Conservation (phyloP, 129 eudicot species). For the Solidago caesia region DNA sequence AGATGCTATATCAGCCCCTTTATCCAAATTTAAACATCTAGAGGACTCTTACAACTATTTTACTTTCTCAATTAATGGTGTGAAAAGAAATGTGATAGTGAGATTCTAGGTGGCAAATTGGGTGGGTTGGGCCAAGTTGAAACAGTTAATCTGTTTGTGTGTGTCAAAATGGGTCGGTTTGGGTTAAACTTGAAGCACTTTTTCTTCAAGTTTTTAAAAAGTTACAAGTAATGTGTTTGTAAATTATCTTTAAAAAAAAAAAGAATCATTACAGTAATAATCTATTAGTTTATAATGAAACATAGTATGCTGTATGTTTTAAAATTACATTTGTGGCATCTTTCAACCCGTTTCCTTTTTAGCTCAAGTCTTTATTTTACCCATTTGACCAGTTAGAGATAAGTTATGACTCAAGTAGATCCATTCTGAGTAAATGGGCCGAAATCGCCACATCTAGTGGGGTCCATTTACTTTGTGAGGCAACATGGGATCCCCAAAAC, state of each 20-base stretch:
- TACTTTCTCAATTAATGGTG: constrained; percentile 19
- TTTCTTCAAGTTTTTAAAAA: neutral
- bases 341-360: neutral
- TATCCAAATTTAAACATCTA: neutral
- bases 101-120: constrained; percentile 2
- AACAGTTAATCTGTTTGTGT: neutral
- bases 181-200: neutral
- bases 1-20: constrained; percentile 4
- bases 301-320: neutral
- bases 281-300: neutral
- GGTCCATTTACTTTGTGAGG: constrained; percentile 2
- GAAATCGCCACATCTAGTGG: constrained; percentile 5
- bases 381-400: neutral
- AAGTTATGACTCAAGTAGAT: neutral
- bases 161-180: neutral
- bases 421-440: neutral
- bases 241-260: neutral
- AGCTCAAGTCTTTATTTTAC: neutral
- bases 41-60: constrained; percentile 6
- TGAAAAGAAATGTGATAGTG: constrained; percentile 11
- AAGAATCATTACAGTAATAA: neutral
- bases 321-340: neutral
- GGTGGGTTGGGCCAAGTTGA: neutral
- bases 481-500: constrained; percentile 9
- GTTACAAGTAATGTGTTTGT: neutral